Evolutionary conservation across 306 rosid genomes (phyloP).

Genomic region (Gillenia trifoliata): DNA sequence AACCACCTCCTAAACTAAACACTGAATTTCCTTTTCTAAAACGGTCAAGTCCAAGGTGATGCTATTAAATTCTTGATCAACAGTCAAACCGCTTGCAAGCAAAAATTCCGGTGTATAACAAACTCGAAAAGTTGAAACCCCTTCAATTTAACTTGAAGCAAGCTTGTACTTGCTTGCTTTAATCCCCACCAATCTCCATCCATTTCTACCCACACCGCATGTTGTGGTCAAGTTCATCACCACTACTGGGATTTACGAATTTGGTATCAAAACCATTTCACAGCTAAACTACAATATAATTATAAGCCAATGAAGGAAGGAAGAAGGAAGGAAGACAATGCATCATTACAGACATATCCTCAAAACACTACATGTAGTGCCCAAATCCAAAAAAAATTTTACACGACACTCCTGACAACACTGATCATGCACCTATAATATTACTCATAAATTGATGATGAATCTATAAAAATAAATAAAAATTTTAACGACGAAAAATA

Average conservation of each 20-base stretch:
- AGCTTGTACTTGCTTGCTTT: too few relatives aligned
- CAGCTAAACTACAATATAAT: not conserved
- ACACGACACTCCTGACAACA: not conserved
- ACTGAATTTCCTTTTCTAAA: too few relatives aligned
- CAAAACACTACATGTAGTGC: conserved; percentile 1
- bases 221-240: not conserved
- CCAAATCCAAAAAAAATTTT: not conserved
- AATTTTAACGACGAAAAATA: conserved; percentile 27
- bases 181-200: not conserved
- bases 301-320: not conserved
- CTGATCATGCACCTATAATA: conserved; percentile 6
- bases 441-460: conserved; percentile 6
- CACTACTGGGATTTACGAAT: not conserved
- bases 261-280: not conserved
- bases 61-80: not conserved
- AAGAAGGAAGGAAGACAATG: conserved; percentile 1
- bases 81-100: not conserved
- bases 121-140: too few relatives aligned
- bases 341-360: not conserved
- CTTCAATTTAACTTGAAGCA: too few relatives aligned
- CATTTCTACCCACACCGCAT: not conserved
- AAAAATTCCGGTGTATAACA: not conserved
- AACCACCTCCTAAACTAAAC: too few relatives aligned
- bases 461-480: conserved; percentile 19
- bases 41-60: too few relatives aligned